Evolutionary conservation across 1,284 basidiomycete species (phyloP), one percentile per base, ranked within the genome.

Genomic region (Kalmanozyma brasiliensis): DNA sequence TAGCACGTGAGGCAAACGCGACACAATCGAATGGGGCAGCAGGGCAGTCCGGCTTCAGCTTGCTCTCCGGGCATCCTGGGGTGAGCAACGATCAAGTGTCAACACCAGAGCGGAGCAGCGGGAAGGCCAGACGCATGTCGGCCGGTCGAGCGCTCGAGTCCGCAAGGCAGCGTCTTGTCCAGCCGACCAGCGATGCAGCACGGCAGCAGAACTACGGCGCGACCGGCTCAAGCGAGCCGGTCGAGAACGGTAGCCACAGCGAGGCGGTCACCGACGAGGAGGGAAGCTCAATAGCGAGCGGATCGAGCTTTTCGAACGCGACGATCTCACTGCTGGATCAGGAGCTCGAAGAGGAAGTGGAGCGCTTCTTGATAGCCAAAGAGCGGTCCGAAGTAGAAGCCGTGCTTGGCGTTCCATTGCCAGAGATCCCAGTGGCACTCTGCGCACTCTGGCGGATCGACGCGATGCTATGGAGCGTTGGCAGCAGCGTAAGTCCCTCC

Each of bases 391-490:
- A 80, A 36, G 64, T 80, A 11, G 76, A 80, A 35, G 63, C 65
- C 1, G 69, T 73, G 22, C 52, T 80, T 13, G 77, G 78, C 10
- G 76, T 70, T 5, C 66, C 73, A 8, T 52, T 80, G 9, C 70
- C 76, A 7, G 67, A 69, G 29, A 65, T 78, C 14, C 65, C 75
- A 2, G 66, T 76, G 0, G 75, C 74, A 0, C 61, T 77, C 29
- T 72, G 73, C 34, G 58, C 74, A 8, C 53, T 80, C 17, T 80
- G 78, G 78, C 60, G 76, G 10, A 53, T 80, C 30, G 78, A 80
- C 40, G 73, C 73, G 13, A 70, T 77, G 41, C 59, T 80, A 22
- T 80, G 78, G 78, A 75, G 77, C 37, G 23, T 80, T 8, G 78
- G 73, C 11, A 70, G 66, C 32, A 68, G 61, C 35, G 59, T 62